These are phyloP conservation scores for Tuber umbilicatum DNA, from an alignment of 495 filamentous ascomycete species.

Conservation along the genomic window DNA sequence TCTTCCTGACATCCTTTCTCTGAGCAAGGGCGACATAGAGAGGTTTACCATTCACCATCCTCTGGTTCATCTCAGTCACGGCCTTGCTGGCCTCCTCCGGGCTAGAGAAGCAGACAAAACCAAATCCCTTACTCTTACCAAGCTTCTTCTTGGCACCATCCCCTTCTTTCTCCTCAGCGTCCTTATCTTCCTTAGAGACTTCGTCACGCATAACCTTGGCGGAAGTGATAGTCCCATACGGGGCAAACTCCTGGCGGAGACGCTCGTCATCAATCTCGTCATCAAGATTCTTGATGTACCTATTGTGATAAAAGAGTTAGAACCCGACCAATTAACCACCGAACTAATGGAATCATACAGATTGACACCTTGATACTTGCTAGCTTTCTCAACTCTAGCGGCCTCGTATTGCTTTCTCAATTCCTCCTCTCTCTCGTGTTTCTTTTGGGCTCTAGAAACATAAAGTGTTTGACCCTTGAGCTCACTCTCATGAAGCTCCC, in stretches of 20 bases:
- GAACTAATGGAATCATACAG: conserved; percentile 45
- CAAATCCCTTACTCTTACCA: conserved; percentile 99
- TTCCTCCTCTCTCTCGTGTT: conserved; percentile 99
- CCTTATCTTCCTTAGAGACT: conserved; percentile 54
- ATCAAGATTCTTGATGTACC: conserved; percentile 96
- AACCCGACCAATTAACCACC: not conserved
- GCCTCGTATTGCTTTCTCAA: conserved; percentile 98
- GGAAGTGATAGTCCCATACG: conserved; percentile 91
- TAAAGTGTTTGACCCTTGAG: conserved; percentile 92
- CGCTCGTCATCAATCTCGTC: conserved; percentile 98
- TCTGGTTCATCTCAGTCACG: conserved; percentile 97
- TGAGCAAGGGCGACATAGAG: conserved; percentile 96
- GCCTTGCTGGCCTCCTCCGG: conserved; percentile 98
- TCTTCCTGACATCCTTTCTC: conserved; percentile 99
- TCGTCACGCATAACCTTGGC: conserved; percentile 98
- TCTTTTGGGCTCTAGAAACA: conserved; percentile 98
- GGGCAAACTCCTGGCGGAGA: conserved; percentile 81
- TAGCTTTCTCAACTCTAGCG: conserved; percentile 92
- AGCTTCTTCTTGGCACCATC: conserved; percentile 58
- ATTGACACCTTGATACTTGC: conserved; percentile 98
- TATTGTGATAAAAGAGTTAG: conserved; percentile 22
- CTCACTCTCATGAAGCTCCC: conserved; percentile 84
- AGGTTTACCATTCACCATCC: conserved; percentile 95
- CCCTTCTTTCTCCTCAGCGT: conserved; percentile 52
- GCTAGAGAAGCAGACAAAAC: conserved; percentile 99